Base-by-base conservation (phyloP, 257 asterid species). In the Solanum appendiculatum region DNA sequence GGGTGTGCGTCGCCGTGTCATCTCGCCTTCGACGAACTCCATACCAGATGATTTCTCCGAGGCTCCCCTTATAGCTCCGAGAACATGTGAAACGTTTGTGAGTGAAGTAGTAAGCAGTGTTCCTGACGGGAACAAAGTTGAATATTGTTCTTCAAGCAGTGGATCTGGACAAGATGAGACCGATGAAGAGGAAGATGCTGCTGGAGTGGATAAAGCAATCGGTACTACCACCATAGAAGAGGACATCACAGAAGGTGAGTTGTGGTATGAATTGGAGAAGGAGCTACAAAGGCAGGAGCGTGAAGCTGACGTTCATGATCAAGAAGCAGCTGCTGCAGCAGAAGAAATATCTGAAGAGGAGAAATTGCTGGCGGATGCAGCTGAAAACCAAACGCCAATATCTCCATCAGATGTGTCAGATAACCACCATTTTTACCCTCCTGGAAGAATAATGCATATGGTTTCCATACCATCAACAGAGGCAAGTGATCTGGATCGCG, bases 231-330 rank as follows among this genome's bases (percentile, higher is more conserved):
- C 90, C 9, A 56, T 89, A 23, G 95, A 92, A 70, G 96, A 94
- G 77, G 96, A 94, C 72, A 91, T 94, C n/a, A 91, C 94, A 0
- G 96, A 94, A 94, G 96, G 98, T 8, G 94, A 94, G 89, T 58
- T 96, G 88, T 96, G 98, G 99, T 93, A 93, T 27, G 98, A 96
- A 90, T 88, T 96, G 87, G 94, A 95, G 91, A 96, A 92, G 88
- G 95, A 95, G 87, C 96, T 96, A 16, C 93, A 93, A 83, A 92
- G 94, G 91, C 91, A 89, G 83, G 95, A 92, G 64, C 88, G 83
- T 42, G 94, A 93, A 36, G 88, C 88, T 4, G 89, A 91, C 54
- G 89, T 90, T 37, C 93, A 92, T 51, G 89, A 89, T 33, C 92
- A 90, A 60, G 98, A 93, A 88, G 98, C 92, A 88, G 98, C 91